A percentile compares a stretch with the other conserved stretches of the same genome.
Conservation (phyloP, 441 rosid species). For the Biscutella laevigata region DNA sequence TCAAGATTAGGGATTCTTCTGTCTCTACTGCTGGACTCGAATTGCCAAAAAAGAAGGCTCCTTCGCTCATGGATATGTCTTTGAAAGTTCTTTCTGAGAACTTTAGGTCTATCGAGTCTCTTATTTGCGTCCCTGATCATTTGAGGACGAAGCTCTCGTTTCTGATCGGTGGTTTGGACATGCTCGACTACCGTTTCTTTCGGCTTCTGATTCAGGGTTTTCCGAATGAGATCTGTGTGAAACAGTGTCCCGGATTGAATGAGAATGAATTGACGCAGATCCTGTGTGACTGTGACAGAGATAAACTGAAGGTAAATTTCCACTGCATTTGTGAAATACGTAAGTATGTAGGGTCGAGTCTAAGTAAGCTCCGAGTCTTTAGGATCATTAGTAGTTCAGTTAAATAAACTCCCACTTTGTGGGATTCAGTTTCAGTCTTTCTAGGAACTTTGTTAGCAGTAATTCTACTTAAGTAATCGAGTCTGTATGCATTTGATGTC, state of each 20-base stretch:
- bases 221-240: slow-evolving; percentile 30
- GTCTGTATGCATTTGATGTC: too few relatives aligned
- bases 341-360: too few relatives aligned
- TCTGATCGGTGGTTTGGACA: slow-evolving; percentile 20
- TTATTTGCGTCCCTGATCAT: slow-evolving; percentile 33
- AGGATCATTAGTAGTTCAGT: too few relatives aligned
- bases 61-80: slow-evolving; percentile 29
- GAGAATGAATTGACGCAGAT: slow-evolving; percentile 28
- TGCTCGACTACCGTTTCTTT: slow-evolving; percentile 25
- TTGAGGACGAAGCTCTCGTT: slow-evolving; percentile 29
- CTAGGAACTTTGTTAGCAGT: background rate
- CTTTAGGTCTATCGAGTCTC: slow-evolving; percentile 28
- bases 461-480: too few relatives aligned
- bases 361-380: too few relatives aligned
- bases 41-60: slow-evolving; percentile 1
- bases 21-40: too few relatives aligned
- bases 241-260: slow-evolving; percentile 20
- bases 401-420: too few relatives aligned
- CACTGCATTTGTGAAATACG: background rate
- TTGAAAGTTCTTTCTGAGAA: slow-evolving; percentile 26
- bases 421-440: too few relatives aligned
- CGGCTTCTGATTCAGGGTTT: slow-evolving; percentile 31
- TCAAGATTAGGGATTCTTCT: too few relatives aligned
- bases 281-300: slow-evolving; percentile 27
- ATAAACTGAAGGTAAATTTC: slow-evolving; percentile 25